Evolutionary conservation across 331 rosid genomes (phyloP).

Genomic region (Malus hybrid): DNA sequence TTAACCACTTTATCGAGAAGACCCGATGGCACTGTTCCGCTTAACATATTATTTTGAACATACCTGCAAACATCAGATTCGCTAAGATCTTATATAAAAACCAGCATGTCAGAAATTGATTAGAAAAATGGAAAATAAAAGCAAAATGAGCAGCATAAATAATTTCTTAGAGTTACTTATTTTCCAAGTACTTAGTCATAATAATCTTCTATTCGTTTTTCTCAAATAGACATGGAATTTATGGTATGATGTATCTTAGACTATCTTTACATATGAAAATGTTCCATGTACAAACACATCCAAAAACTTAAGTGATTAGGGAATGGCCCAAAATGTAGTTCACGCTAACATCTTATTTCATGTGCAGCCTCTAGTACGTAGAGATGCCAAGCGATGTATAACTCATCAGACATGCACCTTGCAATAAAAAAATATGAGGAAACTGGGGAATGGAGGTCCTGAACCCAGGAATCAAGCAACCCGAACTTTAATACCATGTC

Average conservation of each 20-base stretch:
- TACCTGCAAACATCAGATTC: conserved; percentile 48
- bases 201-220: not conserved
- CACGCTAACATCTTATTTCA: not conserved
- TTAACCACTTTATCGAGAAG: conserved; percentile 44
- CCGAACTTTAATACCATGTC: not conserved
- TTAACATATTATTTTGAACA: conserved; percentile 75
- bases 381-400: not conserved
- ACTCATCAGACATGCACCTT: not conserved
- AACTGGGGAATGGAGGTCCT: not conserved
- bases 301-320: not conserved
- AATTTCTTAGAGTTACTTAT: not conserved
- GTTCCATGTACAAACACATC: too few species aligned
- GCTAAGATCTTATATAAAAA: not conserved
- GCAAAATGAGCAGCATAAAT: not conserved
- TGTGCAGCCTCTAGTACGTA: not conserved
- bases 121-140: not conserved
- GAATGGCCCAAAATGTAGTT: not conserved
- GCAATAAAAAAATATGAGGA: not conserved
- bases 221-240: not conserved
- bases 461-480: not conserved
- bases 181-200: not conserved
- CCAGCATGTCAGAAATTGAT: not conserved
- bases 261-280: not conserved
- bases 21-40: conserved; percentile 65
- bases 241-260: not conserved